Base-by-base conservation (phyloP, 345 rosid genomes). In the Camelina sativa region DNA sequence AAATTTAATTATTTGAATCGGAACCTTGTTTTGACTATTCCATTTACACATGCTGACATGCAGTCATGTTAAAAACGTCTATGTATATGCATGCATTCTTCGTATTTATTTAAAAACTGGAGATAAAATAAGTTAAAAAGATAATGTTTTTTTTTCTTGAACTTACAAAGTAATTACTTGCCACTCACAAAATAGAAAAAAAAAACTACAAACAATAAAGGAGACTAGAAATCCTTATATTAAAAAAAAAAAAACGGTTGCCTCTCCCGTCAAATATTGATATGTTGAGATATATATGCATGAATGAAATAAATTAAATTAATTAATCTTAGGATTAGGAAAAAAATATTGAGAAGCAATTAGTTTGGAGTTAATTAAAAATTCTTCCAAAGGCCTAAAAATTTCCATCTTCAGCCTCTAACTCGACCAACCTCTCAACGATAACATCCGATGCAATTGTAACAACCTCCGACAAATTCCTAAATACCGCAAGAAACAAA, bases 381-480 rank as follows among this genome's bases (percentile, higher is more conserved):
- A 22, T 15, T 44, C 51, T 44, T 62, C 66, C 20, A 71, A 64
- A 35, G 23, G 30, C 63, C 51, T 71, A 11, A 5, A 40, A 0
- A 65, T 41, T 54, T 64, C 19, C 74, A 51, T 76, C 81, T 55
- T 85, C 80, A 43, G 23, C 62, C 55, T 86, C 85, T 44, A 90
- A 75, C 79, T 90, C 93, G 35, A 75, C 62, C 51, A 90, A 75
- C 51, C 85, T 86, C 25, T 80, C 66, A 11, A 90, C 87, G 17
- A 90, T 80, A 67, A 81, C 84, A 51, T 90, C 91, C 1, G 91
- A 74, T 34, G 96, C 81, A 56, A 30, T 63, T 56, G 88, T 86
- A 41, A 85, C 88, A 47, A 90, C 87, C 11, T 90, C 91, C 6
- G 86, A 82, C 82, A 81, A 80, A 51, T 88, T 86, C 85, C 96